These are phyloP conservation scores for Alternaria sp. DNA, from an alignment of 2,329 filamentous ascomycete genomes.

Conservation along the genomic window DNA sequence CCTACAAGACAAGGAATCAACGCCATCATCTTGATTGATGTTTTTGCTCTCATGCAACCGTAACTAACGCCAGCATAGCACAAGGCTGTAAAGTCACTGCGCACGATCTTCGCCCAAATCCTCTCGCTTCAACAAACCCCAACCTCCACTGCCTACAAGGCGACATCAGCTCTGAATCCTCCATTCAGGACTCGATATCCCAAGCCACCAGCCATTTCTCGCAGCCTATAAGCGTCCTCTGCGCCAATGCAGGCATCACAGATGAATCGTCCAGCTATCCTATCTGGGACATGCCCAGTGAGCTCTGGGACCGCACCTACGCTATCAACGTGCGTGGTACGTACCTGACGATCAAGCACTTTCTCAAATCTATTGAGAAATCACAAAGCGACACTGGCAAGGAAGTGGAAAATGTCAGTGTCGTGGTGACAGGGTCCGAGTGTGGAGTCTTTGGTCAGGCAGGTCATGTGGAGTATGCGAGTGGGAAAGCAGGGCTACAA, in stretches of 20 bases:
- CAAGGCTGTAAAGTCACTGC: slow-evolving; percentile 63
- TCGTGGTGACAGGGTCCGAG: slow-evolving; percentile 62
- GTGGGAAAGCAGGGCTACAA: slow-evolving; percentile 57
- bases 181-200: slow-evolving; percentile 51
- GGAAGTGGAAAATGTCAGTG: slow-evolving; percentile 58
- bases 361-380: slow-evolving; percentile 53
- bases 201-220: slow-evolving; percentile 55
- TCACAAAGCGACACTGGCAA: slow-evolving; percentile 47
- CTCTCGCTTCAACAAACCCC: slow-evolving; percentile 28
- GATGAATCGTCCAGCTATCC: slow-evolving; percentile 57
- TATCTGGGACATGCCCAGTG: slow-evolving; percentile 61
- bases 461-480: slow-evolving; percentile 59
- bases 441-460: slow-evolving; percentile 59
- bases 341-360: slow-evolving; percentile 64
- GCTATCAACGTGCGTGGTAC: slow-evolving; percentile 59
- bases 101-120: slow-evolving; percentile 55
- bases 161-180: slow-evolving; percentile 57
- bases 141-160: slow-evolving; percentile 54
- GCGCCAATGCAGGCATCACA: slow-evolving; percentile 61
- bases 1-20: neutral
- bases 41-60: neutral
- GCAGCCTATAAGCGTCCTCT: slow-evolving; percentile 58
- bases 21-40: neutral
- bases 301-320: slow-evolving; percentile 61
- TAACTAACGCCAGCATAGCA: slow-evolving; percentile 40